Evolutionary conservation across 169 alveolate species (phyloP), one percentile per base, ranked within the genome.

Genomic region (Plasmodium falciparum): DNA sequence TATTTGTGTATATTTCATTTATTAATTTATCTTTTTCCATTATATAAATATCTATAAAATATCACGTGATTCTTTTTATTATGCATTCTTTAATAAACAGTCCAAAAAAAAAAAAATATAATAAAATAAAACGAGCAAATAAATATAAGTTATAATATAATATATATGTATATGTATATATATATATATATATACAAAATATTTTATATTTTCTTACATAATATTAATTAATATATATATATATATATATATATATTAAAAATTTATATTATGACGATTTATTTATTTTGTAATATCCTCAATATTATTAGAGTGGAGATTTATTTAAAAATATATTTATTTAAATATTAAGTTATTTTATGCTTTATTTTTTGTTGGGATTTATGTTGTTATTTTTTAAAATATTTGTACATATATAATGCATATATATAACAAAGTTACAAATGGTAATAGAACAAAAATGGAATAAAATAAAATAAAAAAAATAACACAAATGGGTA

Each of bases 381-480:
- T 33, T 4, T 33, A 33, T 33, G 45, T 33, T 33, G 9, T 33
- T 33, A 33, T 33, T 33, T 33, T 33, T 33, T 33, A 33, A 33
- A 33, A 33, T 33, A 33, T 33, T 33, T 33, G 45, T 33, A 6
- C 50, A n/a, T n/a, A 62, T 24, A 20, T 6, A 62, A 26, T 62
- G 26, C 20, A 15, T 26, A 20, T 62, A 61, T 61, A 20, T 8
- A 11, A 22, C 11, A 22, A 62, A 62, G 12, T 62, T 20, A 22
- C 20, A 56, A 56, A 56, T 6, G 15, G 22, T 56, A 56, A 33
- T 33, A 33, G 3, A 33, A 33, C 9, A 33, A 33, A 33, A 33
- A 33, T 33, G 45, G 20, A 22, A 61, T n/a, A 61, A 61, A 24
- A 61, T 61, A 24, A 24, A 61, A 61, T 20, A 70, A 70, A 70